A percentile compares a stretch with the other conserved stretches of the same genome.
phyloP scores from a whole-genome alignment of 2,329 filamentous ascomycete genomes.

The Raffaelea arxii region DNA sequence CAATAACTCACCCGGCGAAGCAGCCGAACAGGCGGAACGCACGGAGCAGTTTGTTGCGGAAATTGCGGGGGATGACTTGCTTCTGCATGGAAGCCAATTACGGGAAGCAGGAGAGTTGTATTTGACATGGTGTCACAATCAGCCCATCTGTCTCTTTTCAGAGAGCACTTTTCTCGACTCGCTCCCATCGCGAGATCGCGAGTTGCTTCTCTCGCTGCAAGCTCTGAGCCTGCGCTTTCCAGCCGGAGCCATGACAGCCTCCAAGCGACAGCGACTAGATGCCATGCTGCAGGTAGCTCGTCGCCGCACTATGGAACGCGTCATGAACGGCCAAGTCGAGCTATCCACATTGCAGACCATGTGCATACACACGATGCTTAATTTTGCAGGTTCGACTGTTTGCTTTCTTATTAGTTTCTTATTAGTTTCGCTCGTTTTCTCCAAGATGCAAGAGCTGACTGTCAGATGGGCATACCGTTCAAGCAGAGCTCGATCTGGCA shows the following conservation, averaged over 20 bases:
- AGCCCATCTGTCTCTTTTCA: neutral
- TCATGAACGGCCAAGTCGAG: neutral
- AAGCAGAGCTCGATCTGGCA: neutral
- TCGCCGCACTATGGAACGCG: neutral
- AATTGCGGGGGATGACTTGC: no score
- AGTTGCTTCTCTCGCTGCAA: neutral
- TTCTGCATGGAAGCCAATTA: no score
- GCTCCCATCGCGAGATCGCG: neutral
- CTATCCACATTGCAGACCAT: neutral
- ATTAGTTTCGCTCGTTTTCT: neutral
- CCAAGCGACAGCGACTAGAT: neutral
- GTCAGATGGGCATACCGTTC: neutral
- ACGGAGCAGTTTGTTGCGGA: no score
- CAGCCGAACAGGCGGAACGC: no score
- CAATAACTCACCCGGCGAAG: no score
- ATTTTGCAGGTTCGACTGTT: neutral
- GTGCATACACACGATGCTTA: neutral
- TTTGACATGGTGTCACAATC: neutral
- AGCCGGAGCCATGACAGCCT: neutral
- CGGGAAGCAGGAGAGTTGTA: neutral
- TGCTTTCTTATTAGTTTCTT: neutral
- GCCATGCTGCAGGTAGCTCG: neutral
- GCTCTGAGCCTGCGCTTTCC: neutral
- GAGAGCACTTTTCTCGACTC: neutral
- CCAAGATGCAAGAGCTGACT: no score